phyloP scores from a whole-genome alignment of 345 rosid species.

The Mallotus nudiflorus region DNA sequence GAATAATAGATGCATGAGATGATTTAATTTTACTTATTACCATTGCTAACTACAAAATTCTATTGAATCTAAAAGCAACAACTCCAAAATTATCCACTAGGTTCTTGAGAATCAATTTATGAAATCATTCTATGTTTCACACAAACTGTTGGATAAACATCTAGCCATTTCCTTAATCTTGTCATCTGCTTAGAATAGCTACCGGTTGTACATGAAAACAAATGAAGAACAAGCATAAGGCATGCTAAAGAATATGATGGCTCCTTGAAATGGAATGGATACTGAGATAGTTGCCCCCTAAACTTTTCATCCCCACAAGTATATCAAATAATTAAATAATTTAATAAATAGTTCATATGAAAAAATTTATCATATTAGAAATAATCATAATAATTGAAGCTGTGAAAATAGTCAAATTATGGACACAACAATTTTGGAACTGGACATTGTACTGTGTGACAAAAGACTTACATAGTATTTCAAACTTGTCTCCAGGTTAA shows the following conservation, averaged over 20 bases:
- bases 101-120: not conserved
- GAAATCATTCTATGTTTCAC: not conserved
- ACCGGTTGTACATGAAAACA: no score
- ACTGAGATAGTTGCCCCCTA: not conserved
- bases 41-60: not conserved
- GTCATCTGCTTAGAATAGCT: not conserved
- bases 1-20: slow-evolving; percentile 11
- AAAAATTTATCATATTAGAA: not conserved
- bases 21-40: slow-evolving; percentile 9
- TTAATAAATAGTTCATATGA: not conserved
- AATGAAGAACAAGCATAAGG: no score
- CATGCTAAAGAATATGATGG: not conserved
- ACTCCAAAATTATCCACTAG: not conserved
- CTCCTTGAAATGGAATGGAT: not conserved
- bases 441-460: slow-evolving; percentile 7
- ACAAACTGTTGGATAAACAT: not conserved
- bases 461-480: slow-evolving; percentile 71
- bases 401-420: not conserved
- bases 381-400: not conserved
- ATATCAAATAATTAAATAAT: not conserved
- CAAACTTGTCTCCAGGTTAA: slow-evolving; percentile 87
- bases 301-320: not conserved
- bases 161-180: not conserved
- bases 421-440: not conserved
- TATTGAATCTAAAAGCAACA: not conserved